Percentiles rank a stretch among this genome's conserved stretches.
Evolutionary conservation across 805 yeast species (phyloP).

Genomic region (Candida pseudofarinosa): DNA sequence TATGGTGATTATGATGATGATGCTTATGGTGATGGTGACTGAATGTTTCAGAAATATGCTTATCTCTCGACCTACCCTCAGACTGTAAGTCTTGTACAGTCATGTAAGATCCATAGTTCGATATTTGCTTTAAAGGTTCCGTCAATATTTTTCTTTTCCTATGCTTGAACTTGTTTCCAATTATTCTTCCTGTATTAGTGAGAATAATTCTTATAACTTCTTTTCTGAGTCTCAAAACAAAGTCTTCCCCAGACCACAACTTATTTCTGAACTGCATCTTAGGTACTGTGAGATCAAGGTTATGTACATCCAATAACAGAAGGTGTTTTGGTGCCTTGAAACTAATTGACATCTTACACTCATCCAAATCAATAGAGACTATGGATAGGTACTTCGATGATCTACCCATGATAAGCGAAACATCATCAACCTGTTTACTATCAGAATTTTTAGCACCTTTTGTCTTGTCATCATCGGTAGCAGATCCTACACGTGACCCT

Average conservation of each 20-base stretch:
- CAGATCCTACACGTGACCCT: slow-evolving; percentile 5
- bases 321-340: slow-evolving; percentile 71
- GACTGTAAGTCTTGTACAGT: slow-evolving; percentile 37
- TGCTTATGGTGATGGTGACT: slow-evolving; percentile 7
- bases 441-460: slow-evolving; percentile 1
- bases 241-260: slow-evolving; percentile 65
- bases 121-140: slow-evolving; percentile 38
- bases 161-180: slow-evolving; percentile 65
- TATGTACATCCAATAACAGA: slow-evolving; percentile 72
- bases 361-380: slow-evolving; percentile 30
- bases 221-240: slow-evolving; percentile 58
- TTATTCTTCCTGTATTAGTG: slow-evolving; percentile 68
- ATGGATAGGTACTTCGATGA: slow-evolving; percentile 41
- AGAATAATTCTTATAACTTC: slow-evolving; percentile 56
- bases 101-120: slow-evolving; percentile 34
- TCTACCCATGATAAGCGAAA: slow-evolving; percentile 38
- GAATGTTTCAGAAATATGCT: slow-evolving; percentile 1
- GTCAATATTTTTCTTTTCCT: slow-evolving; percentile 25
- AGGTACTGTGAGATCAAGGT: slow-evolving; percentile 67
- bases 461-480: slow-evolving; percentile 5
- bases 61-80: slow-evolving; percentile 23
- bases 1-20: slow-evolving; percentile 6
- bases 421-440: slow-evolving; percentile 25
- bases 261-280: slow-evolving; percentile 40
- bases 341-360: slow-evolving; percentile 53